Evolutionary conservation across 345 rosid genomes (phyloP), one percentile per base, ranked within the genome.

Genomic region (Brassica carinata): DNA sequence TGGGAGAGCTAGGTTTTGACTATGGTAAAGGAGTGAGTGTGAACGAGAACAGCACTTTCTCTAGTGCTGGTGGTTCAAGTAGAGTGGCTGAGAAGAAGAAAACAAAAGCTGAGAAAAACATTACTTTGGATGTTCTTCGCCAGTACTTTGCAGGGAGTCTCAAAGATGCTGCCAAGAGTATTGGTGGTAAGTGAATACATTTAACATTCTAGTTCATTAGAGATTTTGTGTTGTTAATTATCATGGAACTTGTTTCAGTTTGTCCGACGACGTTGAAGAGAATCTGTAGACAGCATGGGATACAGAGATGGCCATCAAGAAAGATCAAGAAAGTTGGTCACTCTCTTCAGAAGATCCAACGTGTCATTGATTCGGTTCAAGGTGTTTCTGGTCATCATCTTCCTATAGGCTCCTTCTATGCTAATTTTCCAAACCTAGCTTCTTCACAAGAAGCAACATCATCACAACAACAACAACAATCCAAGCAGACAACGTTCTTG

Each of bases 181-280:
- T 96, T 36, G 97, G 98, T 51, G 96, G 98, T 96, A 87, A n/a
- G n/a, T n/a, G n/a, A n/a, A n/a, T n/a, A n/a, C n/a, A n/a, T n/a
- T n/a, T n/a, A n/a, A n/a, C n/a, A n/a, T n/a, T n/a, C n/a, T n/a
- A n/a, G 23, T 19, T 19, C 23, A 19, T 19, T 19, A 19, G 23
- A 19, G 23, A 19, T 19, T 19, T 19, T 19, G 23, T 19, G 23
- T 19, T 19, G 23, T 19, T 19, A 1, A 19, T 19, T 19, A 77
- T 69, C 58, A 71, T 78, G 57, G 26, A 63, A 1, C 33, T 51
- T 69, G 67, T 63, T 82, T 86, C 91, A 95, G 98, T 93, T 83
- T 95, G 98, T 84, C 98, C 99, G 8, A 95, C 99, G 5, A 95
- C 97, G 19, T 85, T 95, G 90, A 95, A 95, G 86, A 87, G 98